These are phyloP conservation scores for Anisodus acutangulus DNA, from an alignment of 257 asterid species.

Conservation along the genomic window DNA sequence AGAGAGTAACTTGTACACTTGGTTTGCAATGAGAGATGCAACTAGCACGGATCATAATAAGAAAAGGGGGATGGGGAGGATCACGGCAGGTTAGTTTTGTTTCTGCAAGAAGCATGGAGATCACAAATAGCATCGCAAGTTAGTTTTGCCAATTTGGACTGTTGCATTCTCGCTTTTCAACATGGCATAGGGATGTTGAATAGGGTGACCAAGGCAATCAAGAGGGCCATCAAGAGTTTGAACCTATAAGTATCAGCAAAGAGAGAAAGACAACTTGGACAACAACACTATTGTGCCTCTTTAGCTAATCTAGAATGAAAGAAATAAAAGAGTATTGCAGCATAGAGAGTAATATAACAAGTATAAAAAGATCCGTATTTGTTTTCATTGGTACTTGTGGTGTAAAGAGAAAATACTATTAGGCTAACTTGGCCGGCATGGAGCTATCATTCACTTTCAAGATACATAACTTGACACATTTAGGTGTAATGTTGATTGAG, in stretches of 20 bases:
- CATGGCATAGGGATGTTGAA: neutral
- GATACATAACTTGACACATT: too few relatives aligned
- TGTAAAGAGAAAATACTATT: too few relatives aligned
- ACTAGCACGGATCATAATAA: too few relatives aligned
- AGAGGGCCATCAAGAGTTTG: neutral
- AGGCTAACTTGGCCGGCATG: too few relatives aligned
- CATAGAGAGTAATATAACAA: too few relatives aligned
- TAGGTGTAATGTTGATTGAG: too few relatives aligned
- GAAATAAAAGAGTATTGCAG: neutral
- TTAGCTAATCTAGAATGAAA: neutral
- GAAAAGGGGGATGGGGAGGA: neutral
- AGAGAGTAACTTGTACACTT: too few relatives aligned
- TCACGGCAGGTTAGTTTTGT: neutral
- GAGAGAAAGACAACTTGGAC: neutral
- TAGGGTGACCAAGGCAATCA: neutral
- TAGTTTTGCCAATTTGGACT: neutral
- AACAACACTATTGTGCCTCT: neutral
- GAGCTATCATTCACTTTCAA: too few relatives aligned
- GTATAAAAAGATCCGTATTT: too few relatives aligned
- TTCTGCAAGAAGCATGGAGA: neutral
- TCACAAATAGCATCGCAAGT: neutral
- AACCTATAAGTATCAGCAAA: neutral
- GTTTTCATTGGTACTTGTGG: too few relatives aligned
- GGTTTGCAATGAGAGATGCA: too few relatives aligned
- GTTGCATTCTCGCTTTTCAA: neutral